phyloP scores from a whole-genome alignment of 2,329 filamentous ascomycete species.

The Metarhizium guizhouense region DNA sequence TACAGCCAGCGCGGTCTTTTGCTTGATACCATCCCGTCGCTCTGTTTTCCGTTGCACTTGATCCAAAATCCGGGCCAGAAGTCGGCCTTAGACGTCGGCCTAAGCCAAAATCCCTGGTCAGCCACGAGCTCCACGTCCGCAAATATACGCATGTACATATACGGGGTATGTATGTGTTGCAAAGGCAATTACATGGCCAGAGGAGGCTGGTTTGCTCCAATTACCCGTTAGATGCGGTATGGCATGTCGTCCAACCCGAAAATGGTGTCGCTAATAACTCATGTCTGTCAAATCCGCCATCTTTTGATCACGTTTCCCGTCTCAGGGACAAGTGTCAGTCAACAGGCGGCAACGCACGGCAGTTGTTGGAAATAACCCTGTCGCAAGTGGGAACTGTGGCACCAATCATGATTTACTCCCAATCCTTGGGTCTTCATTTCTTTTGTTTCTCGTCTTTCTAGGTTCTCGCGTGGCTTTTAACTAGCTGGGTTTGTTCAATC shows the following conservation, averaged over 20 bases:
- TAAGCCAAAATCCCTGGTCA: background rate
- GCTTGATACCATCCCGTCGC: too few species aligned
- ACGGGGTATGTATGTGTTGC: background rate
- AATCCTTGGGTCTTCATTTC: background rate
- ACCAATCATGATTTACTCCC: background rate
- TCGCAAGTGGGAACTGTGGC: background rate
- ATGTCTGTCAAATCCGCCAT: background rate
- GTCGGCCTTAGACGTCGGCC: too few species aligned
- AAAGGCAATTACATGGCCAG: background rate
- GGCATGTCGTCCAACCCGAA: background rate
- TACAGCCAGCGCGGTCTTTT: too few species aligned
- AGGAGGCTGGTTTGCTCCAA: background rate
- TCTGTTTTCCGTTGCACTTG: too few species aligned
- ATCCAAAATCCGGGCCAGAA: too few species aligned
- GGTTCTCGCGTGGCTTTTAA: background rate
- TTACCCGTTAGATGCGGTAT: background rate
- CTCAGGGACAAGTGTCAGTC: background rate
- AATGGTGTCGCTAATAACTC: background rate
- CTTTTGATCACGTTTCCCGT: background rate
- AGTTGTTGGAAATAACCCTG: background rate
- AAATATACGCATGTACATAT: background rate
- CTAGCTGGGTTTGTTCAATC: background rate
- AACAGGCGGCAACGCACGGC: background rate
- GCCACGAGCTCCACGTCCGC: background rate
- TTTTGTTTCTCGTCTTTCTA: background rate